Evolutionary conservation across 2,329 filamentous ascomycete genomes (phyloP).

Genomic region (Phialophora expanda): DNA sequence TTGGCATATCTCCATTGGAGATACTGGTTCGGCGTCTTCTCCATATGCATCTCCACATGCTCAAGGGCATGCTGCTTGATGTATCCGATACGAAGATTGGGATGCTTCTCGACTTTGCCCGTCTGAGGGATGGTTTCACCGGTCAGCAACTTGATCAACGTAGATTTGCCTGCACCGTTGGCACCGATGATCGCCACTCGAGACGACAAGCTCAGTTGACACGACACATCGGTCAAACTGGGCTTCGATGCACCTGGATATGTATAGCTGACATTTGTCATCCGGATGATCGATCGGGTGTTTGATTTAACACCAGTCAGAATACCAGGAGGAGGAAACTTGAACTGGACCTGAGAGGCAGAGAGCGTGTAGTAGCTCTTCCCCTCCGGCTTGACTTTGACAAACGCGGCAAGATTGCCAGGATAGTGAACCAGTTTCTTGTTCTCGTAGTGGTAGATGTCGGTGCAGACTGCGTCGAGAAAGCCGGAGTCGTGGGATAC

Average conservation of each 20-base stretch:
- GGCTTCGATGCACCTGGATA: conserved; percentile 90
- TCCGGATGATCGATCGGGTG: conserved; percentile 92
- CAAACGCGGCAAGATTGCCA: conserved; percentile 68
- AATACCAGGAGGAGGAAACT: conserved; percentile 95
- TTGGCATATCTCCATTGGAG: conserved; percentile 98
- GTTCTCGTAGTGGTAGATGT: conserved; percentile 98
- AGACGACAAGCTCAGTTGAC: conserved; percentile 84
- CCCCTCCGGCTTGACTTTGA: conserved; percentile 86
- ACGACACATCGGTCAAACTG: conserved; percentile 85
- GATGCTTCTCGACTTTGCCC: conserved; percentile 96
- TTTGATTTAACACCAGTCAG: conserved; percentile 92
- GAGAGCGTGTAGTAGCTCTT: conserved; percentile 98
- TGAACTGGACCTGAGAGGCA: conserved; percentile 87
- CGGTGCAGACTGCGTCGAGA: conserved; percentile 94
- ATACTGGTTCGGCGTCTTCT: conserved; percentile 99
- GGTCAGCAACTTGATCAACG: conserved; percentile 94
- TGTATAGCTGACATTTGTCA: conserved; percentile 89
- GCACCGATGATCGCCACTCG: conserved; percentile 95
- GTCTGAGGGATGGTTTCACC: conserved; percentile 83
- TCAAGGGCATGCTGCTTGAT: conserved; percentile 99
- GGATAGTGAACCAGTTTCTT: conserved; percentile 78
- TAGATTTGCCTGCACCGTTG: conserved; percentile 98
- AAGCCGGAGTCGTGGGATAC: conserved; percentile 98
- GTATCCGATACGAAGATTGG: conserved; percentile 97
- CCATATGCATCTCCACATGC: conserved; percentile 98